Conservation (phyloP, 768 basidiomycete genomes). For the Mycena pura region DNA sequence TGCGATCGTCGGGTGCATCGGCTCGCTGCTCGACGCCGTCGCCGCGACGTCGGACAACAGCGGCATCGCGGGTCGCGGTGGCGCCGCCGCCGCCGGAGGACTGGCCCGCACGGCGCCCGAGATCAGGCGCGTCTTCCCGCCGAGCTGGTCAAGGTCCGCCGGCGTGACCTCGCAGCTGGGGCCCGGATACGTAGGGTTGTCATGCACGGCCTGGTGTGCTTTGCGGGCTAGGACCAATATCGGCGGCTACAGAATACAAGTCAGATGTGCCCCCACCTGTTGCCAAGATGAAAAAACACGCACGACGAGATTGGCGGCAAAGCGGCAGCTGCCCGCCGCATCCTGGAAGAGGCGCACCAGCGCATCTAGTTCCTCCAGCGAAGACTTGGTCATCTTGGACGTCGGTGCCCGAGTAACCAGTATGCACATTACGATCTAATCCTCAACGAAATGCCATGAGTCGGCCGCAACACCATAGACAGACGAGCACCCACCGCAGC, state of each 20-base stretch:
- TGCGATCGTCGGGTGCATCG: conserved; percentile 59
- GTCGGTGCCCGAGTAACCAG: conserved; percentile 56
- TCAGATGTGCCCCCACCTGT: background rate
- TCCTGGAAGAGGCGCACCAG: conserved; percentile 53
- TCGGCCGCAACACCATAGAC: background rate
- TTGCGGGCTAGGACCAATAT: conserved; percentile 50
- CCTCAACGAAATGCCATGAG: background rate
- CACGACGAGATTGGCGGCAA: conserved; percentile 54
- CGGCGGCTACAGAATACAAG: conserved; percentile 38
- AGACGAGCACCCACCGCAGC: conserved; percentile 58
- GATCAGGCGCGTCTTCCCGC: conserved; percentile 58
- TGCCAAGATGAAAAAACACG: conserved; percentile 31
- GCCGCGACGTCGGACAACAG: conserved; percentile 4
- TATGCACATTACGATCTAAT: conserved; percentile 69
- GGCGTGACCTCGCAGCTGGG: conserved; percentile 38
- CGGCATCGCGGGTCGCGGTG: too few species aligned
- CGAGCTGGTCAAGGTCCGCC: conserved; percentile 61
- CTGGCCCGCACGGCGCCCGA: background rate
- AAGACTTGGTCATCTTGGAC: conserved; percentile 53
- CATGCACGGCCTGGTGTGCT: conserved; percentile 49
- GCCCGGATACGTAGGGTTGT: conserved; percentile 18
- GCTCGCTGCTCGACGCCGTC: conserved; percentile 18
- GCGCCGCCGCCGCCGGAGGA: background rate
- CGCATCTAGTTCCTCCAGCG: conserved; percentile 55
- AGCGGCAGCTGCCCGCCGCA: conserved; percentile 50